Evolutionary conservation across 2,329 filamentous ascomycete species (phyloP), one percentile per base, ranked within the genome.

Genomic region (Aureobasidium sp.): DNA sequence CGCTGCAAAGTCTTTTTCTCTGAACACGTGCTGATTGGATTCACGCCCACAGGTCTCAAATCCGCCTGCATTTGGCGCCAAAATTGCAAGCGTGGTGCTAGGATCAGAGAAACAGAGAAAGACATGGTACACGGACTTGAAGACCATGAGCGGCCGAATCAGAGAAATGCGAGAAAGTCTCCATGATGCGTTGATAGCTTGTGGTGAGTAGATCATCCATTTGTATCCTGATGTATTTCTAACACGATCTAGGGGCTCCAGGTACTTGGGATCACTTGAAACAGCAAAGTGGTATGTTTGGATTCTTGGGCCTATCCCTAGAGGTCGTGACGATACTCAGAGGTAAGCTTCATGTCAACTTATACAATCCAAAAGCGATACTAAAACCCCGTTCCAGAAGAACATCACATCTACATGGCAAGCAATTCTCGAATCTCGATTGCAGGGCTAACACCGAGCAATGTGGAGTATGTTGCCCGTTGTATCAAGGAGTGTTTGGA

Each of bases 11-110:
- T 96, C 77, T 82, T 97, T 32, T 6, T 32, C 5, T 32, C 29
- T 32, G 29, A 32, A 32, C 29, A 8, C 29, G 29, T 32, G 29
- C 29, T 32, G 29, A 32, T 32, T 32, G 23, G 87, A 90, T 67
- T 89, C 96, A 70, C 83, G 97, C 60, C 91, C 96, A 80, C 87
- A 97, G 78, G 96, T 97, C 77, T 93, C 89, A 27, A 97, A 96
- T 75, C 92, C 92, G 56, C 92, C 92, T 5, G 85, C 92, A 34
- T 96, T 96, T 73, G 92, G 92, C 62, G 91, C 91, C 3, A 85
- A 89, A 67, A 91, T 97, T 68, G 47, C 47, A 36, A 34, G 85
- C 69, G 84, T 84, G 23, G 83, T 96, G 6, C 81, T 97, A 61
- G 95, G 94, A 73, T 88, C 95, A 72, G 74, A 82, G 2, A 75